A percentile compares a stretch with the other conserved stretches of the same genome.
phyloP scores from a whole-genome alignment of 2,329 filamentous ascomycete species.

The Aspergillus alliaceus region DNA sequence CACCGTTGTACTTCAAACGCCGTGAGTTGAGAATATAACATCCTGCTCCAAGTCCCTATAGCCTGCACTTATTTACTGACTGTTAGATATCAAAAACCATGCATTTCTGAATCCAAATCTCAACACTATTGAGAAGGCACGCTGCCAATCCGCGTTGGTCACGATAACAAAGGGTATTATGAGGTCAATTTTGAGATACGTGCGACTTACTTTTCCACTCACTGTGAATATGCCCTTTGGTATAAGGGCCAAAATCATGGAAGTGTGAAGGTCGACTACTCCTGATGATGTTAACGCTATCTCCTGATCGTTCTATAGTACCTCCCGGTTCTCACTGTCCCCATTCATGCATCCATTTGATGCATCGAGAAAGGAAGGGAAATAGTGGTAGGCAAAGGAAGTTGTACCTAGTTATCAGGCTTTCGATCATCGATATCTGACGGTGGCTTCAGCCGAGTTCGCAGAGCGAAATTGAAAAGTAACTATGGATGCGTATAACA shows the following conservation, averaged over 20 bases:
- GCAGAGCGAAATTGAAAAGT: neutral
- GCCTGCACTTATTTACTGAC: neutral
- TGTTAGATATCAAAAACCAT: slow-evolving; percentile 18
- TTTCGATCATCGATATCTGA: neutral
- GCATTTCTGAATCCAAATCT: slow-evolving; percentile 17
- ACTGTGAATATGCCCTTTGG: slow-evolving; percentile 22
- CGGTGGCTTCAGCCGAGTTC: neutral
- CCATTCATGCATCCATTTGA: too few relatives aligned
- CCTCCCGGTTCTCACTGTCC: neutral
- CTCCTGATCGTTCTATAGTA: neutral
- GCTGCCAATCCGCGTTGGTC: slow-evolving; percentile 8
- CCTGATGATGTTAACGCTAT: neutral
- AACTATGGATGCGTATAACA: too few relatives aligned
- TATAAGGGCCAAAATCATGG: slow-evolving; percentile 19
- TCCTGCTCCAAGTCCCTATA: neutral
- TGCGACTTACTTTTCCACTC: slow-evolving; percentile 20
- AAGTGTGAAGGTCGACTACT: slow-evolving; percentile 19
- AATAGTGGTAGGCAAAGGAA: neutral
- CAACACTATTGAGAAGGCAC: slow-evolving; percentile 6
- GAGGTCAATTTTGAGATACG: slow-evolving; percentile 16
- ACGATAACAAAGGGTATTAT: slow-evolving; percentile 15
- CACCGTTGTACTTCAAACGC: slow-evolving; percentile 12
- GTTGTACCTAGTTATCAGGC: neutral
- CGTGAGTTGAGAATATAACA: slow-evolving; percentile 3
- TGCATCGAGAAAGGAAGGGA: neutral